These are phyloP conservation scores for Eleusine indica DNA, from an alignment of 176 grass and related monocot genomes.

Conservation along the genomic window DNA sequence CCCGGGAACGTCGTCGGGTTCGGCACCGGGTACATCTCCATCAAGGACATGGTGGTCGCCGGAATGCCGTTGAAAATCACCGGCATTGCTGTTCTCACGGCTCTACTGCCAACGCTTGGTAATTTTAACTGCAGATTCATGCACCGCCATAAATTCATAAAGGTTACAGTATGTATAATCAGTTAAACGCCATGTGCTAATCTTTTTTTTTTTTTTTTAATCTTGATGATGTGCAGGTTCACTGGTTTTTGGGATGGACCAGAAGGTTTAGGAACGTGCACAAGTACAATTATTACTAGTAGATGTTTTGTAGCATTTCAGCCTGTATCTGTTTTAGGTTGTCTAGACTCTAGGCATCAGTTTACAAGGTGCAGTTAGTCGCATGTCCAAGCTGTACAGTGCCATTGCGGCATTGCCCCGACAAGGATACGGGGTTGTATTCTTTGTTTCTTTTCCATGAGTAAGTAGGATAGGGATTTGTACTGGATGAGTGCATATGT, in stretches of 20 bases:
- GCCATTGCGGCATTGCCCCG: neutral
- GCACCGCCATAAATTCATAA: neutral
- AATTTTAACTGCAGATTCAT: neutral
- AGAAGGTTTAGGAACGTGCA: constrained; percentile 13
- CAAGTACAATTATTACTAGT: neutral
- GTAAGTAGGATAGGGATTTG: neutral
- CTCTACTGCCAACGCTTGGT: constrained; percentile 77
- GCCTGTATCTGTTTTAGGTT: neutral
- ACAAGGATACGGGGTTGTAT: constrained; percentile 22
- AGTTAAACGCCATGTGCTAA: neutral
- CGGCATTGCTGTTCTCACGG: constrained; percentile 41
- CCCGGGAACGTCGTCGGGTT: constrained; percentile 74
- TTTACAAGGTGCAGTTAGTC: neutral
- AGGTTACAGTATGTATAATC: neutral
- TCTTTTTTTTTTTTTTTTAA: neutral
- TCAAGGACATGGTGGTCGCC: constrained; percentile 73
- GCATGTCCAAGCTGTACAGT: constrained; percentile 14
- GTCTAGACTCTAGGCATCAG: neutral
- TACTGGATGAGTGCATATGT: neutral
- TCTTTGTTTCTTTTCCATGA: neutral
- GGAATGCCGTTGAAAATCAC: constrained; percentile 60
- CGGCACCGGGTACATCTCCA: constrained; percentile 60
- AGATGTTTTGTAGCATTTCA: constrained; percentile 7
- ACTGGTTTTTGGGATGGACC: constrained; percentile 39
- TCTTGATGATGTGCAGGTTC: constrained; percentile 26